These are phyloP conservation scores for Lepiota subincarnata DNA, from an alignment of 768 basidiomycete genomes.

Conservation along the genomic window DNA sequence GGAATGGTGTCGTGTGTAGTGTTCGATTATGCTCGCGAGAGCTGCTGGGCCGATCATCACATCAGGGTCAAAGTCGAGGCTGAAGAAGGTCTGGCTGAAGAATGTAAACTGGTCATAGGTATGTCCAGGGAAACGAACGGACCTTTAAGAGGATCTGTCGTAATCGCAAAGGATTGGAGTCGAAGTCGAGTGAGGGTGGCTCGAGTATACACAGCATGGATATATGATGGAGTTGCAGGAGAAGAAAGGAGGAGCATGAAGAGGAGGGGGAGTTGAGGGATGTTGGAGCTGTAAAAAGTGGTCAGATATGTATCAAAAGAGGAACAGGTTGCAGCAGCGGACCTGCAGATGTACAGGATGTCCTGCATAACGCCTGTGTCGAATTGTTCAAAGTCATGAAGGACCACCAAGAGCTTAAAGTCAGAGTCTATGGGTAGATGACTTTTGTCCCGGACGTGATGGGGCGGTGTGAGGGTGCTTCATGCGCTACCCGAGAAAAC, in stretches of 20 bases:
- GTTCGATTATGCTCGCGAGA: slow-evolving; percentile 54
- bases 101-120: neutral
- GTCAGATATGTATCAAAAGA: neutral
- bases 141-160: slow-evolving; percentile 53
- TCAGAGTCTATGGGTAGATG: slow-evolving; percentile 8
- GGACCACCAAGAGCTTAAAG: slow-evolving; percentile 49
- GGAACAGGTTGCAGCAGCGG: neutral
- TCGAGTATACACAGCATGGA: slow-evolving; percentile 58
- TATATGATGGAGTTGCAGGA: slow-evolving; percentile 48
- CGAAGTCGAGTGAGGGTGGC: slow-evolving; percentile 56
- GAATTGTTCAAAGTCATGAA: slow-evolving; percentile 76
- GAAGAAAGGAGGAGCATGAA: slow-evolving; percentile 62
- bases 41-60: slow-evolving; percentile 56
- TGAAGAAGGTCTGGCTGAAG: slow-evolving; percentile 46
- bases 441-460: neutral
- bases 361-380: slow-evolving; percentile 62
- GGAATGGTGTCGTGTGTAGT: slow-evolving; percentile 49
- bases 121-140: slow-evolving; percentile 1
- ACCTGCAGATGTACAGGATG: slow-evolving; percentile 72
- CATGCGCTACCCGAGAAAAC: no score
- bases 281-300: slow-evolving; percentile 33
- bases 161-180: slow-evolving; percentile 46
- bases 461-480: no score
- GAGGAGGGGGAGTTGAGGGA: slow-evolving; percentile 55
- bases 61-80: slow-evolving; percentile 52